Evolutionary conservation across 2,329 filamentous ascomycete species (phyloP).

Genomic region (Penicillium paneum): DNA sequence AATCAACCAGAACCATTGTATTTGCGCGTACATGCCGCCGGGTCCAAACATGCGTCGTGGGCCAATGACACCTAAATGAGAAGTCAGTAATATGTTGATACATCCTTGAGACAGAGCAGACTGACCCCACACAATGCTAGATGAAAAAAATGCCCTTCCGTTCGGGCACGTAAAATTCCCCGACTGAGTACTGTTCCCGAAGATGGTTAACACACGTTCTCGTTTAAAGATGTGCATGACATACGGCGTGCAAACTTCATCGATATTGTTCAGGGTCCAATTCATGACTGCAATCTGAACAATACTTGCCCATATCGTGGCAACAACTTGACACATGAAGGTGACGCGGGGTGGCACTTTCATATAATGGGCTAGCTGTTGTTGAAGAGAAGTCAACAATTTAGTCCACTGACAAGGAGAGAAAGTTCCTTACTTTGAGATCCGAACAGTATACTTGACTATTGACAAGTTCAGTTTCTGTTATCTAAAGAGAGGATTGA

Average conservation of each 20-base stretch:
- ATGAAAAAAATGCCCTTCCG: slow-evolving; percentile 59
- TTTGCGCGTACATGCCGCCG: slow-evolving; percentile 57
- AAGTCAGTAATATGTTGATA: slow-evolving; percentile 35
- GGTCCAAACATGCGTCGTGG: slow-evolving; percentile 63
- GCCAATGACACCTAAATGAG: slow-evolving; percentile 58
- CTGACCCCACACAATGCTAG: slow-evolving; percentile 65
- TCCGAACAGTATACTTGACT: slow-evolving; percentile 17
- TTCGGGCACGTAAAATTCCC: slow-evolving; percentile 57
- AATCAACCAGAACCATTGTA: slow-evolving; percentile 67
- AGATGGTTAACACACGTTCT: neutral
- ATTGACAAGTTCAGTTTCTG: neutral
- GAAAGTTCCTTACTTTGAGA: slow-evolving; percentile 11
- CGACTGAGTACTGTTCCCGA: slow-evolving; percentile 36
- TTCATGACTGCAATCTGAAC: slow-evolving; percentile 48
- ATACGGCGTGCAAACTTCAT: slow-evolving; percentile 39
- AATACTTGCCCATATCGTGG: slow-evolving; percentile 46
- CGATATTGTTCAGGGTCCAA: slow-evolving; percentile 45
- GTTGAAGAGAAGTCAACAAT: neutral
- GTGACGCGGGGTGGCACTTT: slow-evolving; percentile 45
- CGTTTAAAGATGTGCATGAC: slow-evolving; percentile 12
- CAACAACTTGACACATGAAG: slow-evolving; percentile 50
- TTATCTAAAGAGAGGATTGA: neutral
- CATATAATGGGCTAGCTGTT: slow-evolving; percentile 27
- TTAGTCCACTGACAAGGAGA: neutral
- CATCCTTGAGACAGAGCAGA: neutral